Conservation (phyloP, 2,329 filamentous ascomycete genomes). For the Nothophoma quercina region DNA sequence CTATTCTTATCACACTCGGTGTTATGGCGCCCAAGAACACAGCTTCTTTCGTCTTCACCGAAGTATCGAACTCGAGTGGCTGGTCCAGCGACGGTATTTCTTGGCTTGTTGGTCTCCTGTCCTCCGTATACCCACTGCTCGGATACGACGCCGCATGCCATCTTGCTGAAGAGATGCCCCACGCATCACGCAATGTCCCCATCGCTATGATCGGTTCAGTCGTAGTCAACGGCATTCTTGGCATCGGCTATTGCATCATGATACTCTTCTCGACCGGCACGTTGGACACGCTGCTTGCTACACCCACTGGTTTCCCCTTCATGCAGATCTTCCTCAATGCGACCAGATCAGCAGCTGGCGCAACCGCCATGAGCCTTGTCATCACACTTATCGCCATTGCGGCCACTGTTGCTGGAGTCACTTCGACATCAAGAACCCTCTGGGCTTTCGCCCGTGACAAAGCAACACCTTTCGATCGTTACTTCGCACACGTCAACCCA, state of each 20-base stretch:
- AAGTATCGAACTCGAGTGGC: constrained; percentile 29
- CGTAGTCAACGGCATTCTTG: constrained; percentile 56
- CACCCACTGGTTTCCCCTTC: constrained; percentile 53
- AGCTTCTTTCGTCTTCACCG: constrained; percentile 28
- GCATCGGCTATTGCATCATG: constrained; percentile 53
- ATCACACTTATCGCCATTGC: constrained; percentile 24
- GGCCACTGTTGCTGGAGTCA: constrained; percentile 36
- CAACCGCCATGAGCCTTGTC: constrained; percentile 52
- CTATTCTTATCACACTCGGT: constrained; percentile 27
- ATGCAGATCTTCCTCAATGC: constrained; percentile 57
- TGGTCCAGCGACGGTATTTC: constrained; percentile 31
- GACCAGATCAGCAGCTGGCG: constrained; percentile 37
- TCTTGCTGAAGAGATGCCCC: constrained; percentile 44
- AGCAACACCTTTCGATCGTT: constrained; percentile 47
- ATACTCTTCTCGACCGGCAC: constrained; percentile 56
- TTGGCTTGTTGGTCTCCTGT: constrained; percentile 37
- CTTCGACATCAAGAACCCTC: constrained; percentile 49
- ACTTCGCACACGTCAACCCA: constrained; percentile 47
- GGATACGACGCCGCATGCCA: constrained; percentile 55
- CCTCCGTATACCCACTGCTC: constrained; percentile 31
- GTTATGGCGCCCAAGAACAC: constrained; percentile 31
- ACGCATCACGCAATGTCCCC: constrained; percentile 38
- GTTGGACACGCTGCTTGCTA: constrained; percentile 50
- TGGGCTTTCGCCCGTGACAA: constrained; percentile 53
- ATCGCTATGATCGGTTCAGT: constrained; percentile 45